phyloP scores from a whole-genome alignment of 805 yeast genomes.

The Starmera pachycereana region DNA sequence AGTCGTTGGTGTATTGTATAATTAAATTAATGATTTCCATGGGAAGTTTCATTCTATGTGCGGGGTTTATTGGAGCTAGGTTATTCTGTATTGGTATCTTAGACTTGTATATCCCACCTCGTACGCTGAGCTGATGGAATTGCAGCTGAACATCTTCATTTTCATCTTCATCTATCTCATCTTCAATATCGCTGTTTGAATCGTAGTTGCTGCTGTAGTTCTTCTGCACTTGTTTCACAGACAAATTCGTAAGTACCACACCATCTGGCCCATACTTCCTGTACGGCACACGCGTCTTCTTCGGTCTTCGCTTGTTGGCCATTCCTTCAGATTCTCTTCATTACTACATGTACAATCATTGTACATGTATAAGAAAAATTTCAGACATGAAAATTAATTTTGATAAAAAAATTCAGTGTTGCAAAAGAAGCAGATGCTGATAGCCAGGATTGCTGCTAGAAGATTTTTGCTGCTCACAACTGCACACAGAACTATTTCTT shows the following conservation, averaged over 20 bases:
- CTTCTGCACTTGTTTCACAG: too few species aligned
- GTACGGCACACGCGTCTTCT: constrained; percentile 73
- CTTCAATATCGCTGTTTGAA: constrained; percentile 10
- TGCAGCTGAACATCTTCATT: constrained; percentile 4
- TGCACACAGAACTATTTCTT: not conserved
- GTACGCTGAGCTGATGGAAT: not conserved
- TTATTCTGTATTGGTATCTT: not conserved
- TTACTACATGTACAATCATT: too few species aligned
- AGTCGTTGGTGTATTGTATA: constrained; percentile 21
- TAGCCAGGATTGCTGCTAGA: too few species aligned
- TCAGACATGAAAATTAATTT: too few species aligned
- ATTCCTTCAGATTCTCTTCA: constrained; percentile 23
- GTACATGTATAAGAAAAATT: too few species aligned
- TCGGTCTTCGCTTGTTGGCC: constrained; percentile 85
- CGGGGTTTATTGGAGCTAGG: not conserved
- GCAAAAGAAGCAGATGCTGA: too few species aligned
- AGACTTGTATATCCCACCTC: not conserved
- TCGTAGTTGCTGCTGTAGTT: too few species aligned
- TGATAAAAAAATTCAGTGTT: too few species aligned
- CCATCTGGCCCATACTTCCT: constrained; percentile 52
- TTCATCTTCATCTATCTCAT: constrained; percentile 20
- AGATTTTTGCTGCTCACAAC: not conserved
- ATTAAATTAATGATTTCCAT: constrained; percentile 19
- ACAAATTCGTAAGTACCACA: not conserved
- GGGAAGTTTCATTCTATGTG: constrained; percentile 14